Conservation (phyloP, 2,329 filamentous ascomycete species). For the Exophiala sideris region DNA sequence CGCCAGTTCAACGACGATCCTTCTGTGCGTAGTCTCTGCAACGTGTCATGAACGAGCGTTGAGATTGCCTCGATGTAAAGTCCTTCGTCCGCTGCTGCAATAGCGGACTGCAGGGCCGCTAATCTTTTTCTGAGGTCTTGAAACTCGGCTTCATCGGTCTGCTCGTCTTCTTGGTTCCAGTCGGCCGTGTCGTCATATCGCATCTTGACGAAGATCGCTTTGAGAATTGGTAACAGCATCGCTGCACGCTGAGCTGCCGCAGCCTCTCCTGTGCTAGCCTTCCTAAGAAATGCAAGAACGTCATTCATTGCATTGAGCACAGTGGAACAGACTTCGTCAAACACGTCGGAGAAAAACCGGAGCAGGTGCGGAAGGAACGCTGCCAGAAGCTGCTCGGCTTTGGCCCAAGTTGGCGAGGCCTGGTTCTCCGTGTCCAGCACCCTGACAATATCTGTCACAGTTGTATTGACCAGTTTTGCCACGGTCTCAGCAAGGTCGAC, state of each 20-base stretch:
- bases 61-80: conserved; percentile 87
- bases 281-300: conserved; percentile 84
- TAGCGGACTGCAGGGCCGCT: conserved; percentile 85
- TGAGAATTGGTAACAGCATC: conserved; percentile 82
- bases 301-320: conserved; percentile 93
- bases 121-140: conserved; percentile 88
- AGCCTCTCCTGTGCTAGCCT: conserved; percentile 60
- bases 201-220: conserved; percentile 94
- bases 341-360: conserved; percentile 95
- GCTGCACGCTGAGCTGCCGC: conserved; percentile 72
- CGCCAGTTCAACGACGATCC: conserved; percentile 83
- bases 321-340: conserved; percentile 94
- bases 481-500: conserved; percentile 93
- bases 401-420: conserved; percentile 62
- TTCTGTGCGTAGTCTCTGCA: conserved; percentile 72
- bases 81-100: conserved; percentile 81
- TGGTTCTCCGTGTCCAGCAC: conserved; percentile 68
- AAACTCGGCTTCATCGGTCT: conserved; percentile 96
- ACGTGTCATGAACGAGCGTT: conserved; percentile 81
- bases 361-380: conserved; percentile 82
- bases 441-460: conserved; percentile 79
- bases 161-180: conserved; percentile 91
- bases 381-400: conserved; percentile 77
- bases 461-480: conserved; percentile 90
- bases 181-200: conserved; percentile 91